These are phyloP conservation scores for Salix viminalis DNA, from an alignment of 345 rosid genomes.

Conservation along the genomic window DNA sequence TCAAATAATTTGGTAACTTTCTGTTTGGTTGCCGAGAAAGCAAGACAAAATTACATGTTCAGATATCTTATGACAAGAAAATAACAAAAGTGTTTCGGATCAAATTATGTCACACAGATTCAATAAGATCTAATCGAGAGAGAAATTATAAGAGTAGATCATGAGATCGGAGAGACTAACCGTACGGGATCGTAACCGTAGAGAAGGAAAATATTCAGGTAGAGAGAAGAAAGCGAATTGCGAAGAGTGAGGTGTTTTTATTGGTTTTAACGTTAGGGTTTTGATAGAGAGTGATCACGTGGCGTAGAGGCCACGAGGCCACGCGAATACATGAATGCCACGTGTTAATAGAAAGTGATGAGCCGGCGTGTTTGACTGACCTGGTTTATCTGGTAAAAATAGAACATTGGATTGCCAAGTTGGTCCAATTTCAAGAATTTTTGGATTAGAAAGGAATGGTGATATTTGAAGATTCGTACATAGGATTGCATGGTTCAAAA, in stretches of 20 bases:
- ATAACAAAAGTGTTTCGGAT: background rate
- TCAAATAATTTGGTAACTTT: background rate
- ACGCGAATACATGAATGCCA: background rate
- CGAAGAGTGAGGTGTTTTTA: background rate
- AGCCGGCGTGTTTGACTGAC: background rate
- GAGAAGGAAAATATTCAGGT: background rate
- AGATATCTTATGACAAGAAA: background rate
- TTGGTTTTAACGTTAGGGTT: background rate
- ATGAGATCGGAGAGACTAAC: background rate
- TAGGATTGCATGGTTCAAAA: too few relatives aligned
- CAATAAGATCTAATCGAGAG: background rate
- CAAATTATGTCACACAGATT: background rate
- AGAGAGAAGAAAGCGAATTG: background rate
- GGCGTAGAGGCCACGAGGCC: background rate
- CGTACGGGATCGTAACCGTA: background rate
- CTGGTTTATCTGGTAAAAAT: background rate
- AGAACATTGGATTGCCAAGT: background rate
- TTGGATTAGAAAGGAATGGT: too few relatives aligned
- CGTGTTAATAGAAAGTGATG: background rate
- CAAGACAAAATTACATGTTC: background rate
- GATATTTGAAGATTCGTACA: too few relatives aligned
- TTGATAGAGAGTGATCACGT: background rate
- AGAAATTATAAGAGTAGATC: background rate
- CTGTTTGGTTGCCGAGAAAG: constrained; percentile 2
- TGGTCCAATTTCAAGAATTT: too few relatives aligned